A percentile compares a stretch with the other conserved stretches of the same genome.
phyloP scores from a whole-genome alignment of 1,284 basidiomycete species.

The Apiotrichum siamense region DNA sequence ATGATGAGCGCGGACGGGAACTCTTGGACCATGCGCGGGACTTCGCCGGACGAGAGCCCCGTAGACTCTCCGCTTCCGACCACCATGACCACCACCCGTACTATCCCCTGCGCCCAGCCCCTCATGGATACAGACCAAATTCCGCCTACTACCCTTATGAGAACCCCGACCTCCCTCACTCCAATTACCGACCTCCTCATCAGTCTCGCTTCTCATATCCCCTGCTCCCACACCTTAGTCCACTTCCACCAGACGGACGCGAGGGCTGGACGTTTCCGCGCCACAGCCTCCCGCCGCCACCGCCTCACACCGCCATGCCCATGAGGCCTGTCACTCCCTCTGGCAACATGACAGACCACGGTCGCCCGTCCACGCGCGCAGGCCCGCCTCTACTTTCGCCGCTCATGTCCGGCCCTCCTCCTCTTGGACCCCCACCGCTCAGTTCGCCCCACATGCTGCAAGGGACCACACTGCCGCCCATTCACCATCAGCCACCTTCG shows the following conservation, averaged over 20 bases:
- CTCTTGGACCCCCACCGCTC: not conserved
- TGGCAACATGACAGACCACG: not conserved
- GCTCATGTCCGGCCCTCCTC: not conserved
- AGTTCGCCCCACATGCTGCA: not conserved
- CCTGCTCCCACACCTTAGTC: not conserved
- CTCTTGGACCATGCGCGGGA: not conserved
- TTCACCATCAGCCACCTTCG: not conserved
- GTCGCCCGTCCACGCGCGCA: not conserved
- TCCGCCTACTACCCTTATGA: too few relatives aligned
- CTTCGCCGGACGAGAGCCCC: not conserved
- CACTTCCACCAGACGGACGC: too few relatives aligned
- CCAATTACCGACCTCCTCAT: not conserved
- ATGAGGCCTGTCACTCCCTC: too few relatives aligned
- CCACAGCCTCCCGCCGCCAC: not conserved
- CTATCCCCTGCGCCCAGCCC: not conserved
- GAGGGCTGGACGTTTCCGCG: too few relatives aligned
- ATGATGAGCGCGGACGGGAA: not conserved
- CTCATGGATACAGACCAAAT: not conserved
- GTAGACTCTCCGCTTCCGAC: too few relatives aligned
- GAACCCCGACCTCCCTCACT: not conserved
- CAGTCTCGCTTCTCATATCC: too few relatives aligned
- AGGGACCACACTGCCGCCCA: not conserved
- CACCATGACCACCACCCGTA: too few relatives aligned
- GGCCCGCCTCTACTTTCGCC: not conserved
- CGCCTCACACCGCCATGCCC: not conserved